A percentile compares a stretch with the other conserved stretches of the same genome.
Conservation (phyloP, 805 yeast genomes). For the Teunomyces gatunensis region DNA sequence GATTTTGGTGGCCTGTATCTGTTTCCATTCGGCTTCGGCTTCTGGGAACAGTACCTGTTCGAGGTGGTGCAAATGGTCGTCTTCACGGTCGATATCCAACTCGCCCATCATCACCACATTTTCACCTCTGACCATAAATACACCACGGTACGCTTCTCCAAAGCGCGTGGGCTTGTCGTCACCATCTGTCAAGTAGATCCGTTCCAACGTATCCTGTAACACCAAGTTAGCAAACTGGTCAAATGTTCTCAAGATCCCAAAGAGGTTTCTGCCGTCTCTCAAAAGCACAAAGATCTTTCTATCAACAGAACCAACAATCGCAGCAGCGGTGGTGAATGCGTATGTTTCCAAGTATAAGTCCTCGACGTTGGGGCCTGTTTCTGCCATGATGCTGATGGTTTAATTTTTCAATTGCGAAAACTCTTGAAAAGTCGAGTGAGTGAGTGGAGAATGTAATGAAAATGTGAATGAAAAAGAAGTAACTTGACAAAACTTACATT, state of each 20-base stretch:
- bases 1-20: constrained; percentile 29
- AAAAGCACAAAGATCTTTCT: constrained; percentile 78
- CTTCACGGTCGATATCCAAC: constrained; percentile 84
- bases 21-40: constrained; percentile 49
- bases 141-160: constrained; percentile 78
- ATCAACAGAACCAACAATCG: constrained; percentile 84
- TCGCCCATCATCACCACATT: constrained; percentile 94
- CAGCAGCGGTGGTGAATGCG: constrained; percentile 85
- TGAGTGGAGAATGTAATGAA: no score
- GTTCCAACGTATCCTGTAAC: constrained; percentile 84
- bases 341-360: constrained; percentile 73
- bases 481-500: no score
- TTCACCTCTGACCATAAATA: constrained; percentile 90
- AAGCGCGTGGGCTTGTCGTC: constrained; percentile 41
- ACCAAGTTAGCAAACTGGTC: constrained; percentile 95
- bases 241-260: constrained; percentile 90
- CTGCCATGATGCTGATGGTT: neutral
- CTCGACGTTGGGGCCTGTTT: constrained; percentile 37
- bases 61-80: constrained; percentile 57
- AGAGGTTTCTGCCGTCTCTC: constrained; percentile 84
- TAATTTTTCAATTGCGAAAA: neutral
- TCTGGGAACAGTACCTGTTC: constrained; percentile 58
- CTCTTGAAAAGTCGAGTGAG: no score
- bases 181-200: constrained; percentile 57
- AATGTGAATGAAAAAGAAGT: neutral